Evolutionary conservation across 2,329 filamentous ascomycete genomes (phyloP).

Genomic region (Colletotrichum acutatum): DNA sequence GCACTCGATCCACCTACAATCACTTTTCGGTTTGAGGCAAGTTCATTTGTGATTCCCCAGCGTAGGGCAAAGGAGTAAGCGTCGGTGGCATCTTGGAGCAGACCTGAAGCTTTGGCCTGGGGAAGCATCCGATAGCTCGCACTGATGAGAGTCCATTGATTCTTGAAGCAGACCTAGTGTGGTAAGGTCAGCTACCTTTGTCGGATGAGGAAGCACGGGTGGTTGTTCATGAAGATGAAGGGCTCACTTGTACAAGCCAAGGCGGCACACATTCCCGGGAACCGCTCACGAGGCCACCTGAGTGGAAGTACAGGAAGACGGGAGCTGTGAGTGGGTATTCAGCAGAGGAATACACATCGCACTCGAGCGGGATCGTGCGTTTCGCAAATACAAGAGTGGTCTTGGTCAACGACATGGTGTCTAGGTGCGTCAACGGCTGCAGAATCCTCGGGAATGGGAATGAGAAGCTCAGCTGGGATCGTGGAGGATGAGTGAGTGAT

Average conservation of each 20-base stretch:
- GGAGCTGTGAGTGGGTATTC: constrained; percentile 40
- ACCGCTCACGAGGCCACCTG: constrained; percentile 47
- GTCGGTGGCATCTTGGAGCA: constrained; percentile 44
- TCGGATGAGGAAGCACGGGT: background rate
- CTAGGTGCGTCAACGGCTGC: background rate
- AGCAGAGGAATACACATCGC: constrained; percentile 46
- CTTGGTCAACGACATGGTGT: constrained; percentile 34
- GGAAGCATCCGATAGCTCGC: constrained; percentile 49
- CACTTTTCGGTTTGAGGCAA: constrained; percentile 38
- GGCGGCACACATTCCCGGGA: constrained; percentile 45
- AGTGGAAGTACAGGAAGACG: constrained; percentile 51
- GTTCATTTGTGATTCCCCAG: constrained; percentile 29
- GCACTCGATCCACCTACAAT: constrained; percentile 48
- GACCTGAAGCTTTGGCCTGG: constrained; percentile 41
- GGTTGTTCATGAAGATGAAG: background rate
- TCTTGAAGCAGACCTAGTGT: constrained; percentile 42
- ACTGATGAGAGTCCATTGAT: constrained; percentile 48
- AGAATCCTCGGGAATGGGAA: background rate
- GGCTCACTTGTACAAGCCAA: constrained; percentile 48
- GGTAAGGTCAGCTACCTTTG: background rate
- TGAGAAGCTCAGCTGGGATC: background rate
- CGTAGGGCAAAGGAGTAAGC: constrained; percentile 46
- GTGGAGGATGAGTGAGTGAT: background rate
- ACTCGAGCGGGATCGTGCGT: constrained; percentile 47
- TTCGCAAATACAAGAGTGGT: constrained; percentile 43